Evolutionary conservation across 306 rosid species (phyloP), one percentile per base, ranked within the genome.

Genomic region (Pueraria montana): DNA sequence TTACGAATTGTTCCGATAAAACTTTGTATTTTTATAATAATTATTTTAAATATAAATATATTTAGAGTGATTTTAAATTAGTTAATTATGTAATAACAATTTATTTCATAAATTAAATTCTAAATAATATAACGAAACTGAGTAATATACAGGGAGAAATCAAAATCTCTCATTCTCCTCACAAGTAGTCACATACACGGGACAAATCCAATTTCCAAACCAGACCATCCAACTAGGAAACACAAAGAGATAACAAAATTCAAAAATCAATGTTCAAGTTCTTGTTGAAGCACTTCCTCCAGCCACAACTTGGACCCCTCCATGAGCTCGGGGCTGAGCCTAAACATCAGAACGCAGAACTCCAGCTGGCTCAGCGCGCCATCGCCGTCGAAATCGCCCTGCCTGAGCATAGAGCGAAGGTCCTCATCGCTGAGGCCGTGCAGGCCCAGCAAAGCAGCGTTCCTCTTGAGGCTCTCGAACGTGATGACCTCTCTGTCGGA

Each of bases 261-360:
- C 18, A 74, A 23, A 17, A 70, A 23, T 1, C 8, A 78, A 50
- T 80, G 62, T 62, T 73, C 17, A 8, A 83, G 66, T 36, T 92
- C 89, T 5, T 78, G 89, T 24, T 80, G 58, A 23, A 92, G 83
- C 30, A 77, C 87, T 50, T 91, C 86, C 24, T 92, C 90, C 7
- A 92, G 80, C 92, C 89, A 91, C 59, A 84, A 10, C 2, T 80
- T 38, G 0, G 93, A 91, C 3, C 86, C 92, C 16, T 89, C 90
- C 97, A 93, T 93, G 48, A 93, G 88, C 42, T 91, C 87, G 46
- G 97, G 97, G 71, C 97, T 93, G 83, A 93, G 59, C 81, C 97
- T 87, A 52, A 93, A 93, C 97, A 91, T 91, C 74, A 93, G 74
- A 2, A 91, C 97, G 17, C 97, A 93, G 67, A 93, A 93, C 85